These are phyloP conservation scores for Starmerella vitae DNA, from an alignment of 805 yeast species.

Conservation along the genomic window DNA sequence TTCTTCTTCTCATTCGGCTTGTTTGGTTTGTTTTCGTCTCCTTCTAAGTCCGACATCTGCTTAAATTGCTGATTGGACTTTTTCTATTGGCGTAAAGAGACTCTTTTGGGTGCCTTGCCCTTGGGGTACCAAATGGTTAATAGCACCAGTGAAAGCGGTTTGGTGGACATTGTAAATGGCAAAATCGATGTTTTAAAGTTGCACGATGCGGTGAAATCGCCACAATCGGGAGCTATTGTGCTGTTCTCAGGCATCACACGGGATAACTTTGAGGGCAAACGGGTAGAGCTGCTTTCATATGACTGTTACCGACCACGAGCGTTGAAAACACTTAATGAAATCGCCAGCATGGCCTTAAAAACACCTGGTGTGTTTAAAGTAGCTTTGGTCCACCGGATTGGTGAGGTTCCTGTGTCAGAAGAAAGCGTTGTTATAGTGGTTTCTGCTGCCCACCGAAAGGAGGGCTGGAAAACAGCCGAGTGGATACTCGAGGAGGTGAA, in stretches of 20 bases:
- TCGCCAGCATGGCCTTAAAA: conserved; percentile 28
- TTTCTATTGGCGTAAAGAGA: no score
- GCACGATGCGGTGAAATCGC: conserved; percentile 32
- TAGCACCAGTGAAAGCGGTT: no score
- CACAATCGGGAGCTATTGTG: conserved; percentile 37
- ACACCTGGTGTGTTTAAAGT: conserved; percentile 27
- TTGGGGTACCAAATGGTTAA: no score
- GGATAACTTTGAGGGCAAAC: conserved; percentile 32
- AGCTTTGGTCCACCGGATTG: conserved; percentile 35
- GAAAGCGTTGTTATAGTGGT: conserved; percentile 37
- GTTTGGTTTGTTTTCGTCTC: background rate
- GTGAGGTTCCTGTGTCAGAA: conserved; percentile 35
- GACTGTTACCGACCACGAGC: conserved; percentile 38
- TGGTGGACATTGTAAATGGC: background rate
- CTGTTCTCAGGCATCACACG: conserved; percentile 41
- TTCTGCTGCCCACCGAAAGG: conserved; percentile 35
- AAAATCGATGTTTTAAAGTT: conserved; percentile 15
- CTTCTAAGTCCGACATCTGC: no score
- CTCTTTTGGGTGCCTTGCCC: no score
- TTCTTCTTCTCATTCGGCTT: background rate
- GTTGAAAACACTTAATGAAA: conserved; percentile 26
- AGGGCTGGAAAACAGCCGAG: conserved; percentile 37
- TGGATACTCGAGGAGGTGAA: conserved; percentile 36
- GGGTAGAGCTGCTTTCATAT: conserved; percentile 32
- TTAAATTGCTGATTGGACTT: no score